Conservation (phyloP, 1,139 yeast species). For the Hanseniaspora uvarum region DNA sequence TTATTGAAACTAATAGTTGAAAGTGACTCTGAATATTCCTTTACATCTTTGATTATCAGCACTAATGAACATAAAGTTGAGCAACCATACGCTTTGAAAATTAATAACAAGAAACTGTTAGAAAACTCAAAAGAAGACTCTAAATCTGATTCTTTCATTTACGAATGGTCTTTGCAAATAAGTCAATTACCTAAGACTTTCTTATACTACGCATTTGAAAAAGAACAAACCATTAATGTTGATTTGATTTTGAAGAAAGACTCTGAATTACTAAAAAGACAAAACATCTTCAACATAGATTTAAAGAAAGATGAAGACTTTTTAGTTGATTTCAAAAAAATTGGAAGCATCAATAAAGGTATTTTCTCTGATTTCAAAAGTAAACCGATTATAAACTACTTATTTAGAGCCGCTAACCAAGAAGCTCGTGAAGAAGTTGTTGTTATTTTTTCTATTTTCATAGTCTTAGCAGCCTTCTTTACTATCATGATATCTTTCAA, state of each 20-base stretch:
- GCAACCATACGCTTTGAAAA: slow-evolving; percentile 13
- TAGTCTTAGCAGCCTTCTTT: slow-evolving; percentile 35
- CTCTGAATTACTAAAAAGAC: slow-evolving; percentile 8
- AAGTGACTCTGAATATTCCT: not conserved
- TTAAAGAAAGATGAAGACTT: slow-evolving; percentile 4
- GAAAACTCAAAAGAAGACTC: not conserved
- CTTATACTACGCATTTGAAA: slow-evolving; percentile 11
- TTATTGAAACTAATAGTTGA: slow-evolving; percentile 12
- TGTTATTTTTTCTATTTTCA: slow-evolving; percentile 41
- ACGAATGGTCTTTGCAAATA: slow-evolving; percentile 15
- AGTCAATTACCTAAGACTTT: slow-evolving; percentile 15
- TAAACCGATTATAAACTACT: slow-evolving; percentile 50
- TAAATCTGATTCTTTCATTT: not conserved
- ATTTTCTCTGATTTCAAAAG: slow-evolving; percentile 33
- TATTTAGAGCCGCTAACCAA: slow-evolving; percentile 48
- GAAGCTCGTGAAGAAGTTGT: slow-evolving; percentile 51
- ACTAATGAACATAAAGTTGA: slow-evolving; percentile 8
- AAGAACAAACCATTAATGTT: slow-evolving; percentile 1
- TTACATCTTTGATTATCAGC: slow-evolving; percentile 10
- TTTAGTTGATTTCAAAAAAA: slow-evolving; percentile 26
- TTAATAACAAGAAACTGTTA: not conserved
- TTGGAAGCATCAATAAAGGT: slow-evolving; percentile 20
- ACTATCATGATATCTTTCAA: slow-evolving; percentile 43
- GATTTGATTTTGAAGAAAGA: slow-evolving; percentile 12
- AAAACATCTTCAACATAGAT: slow-evolving; percentile 5